A percentile compares a stretch with the other conserved stretches of the same genome.
Evolutionary conservation across 768 basidiomycete genomes (phyloP).

Genomic region (Trametes coccinea): DNA sequence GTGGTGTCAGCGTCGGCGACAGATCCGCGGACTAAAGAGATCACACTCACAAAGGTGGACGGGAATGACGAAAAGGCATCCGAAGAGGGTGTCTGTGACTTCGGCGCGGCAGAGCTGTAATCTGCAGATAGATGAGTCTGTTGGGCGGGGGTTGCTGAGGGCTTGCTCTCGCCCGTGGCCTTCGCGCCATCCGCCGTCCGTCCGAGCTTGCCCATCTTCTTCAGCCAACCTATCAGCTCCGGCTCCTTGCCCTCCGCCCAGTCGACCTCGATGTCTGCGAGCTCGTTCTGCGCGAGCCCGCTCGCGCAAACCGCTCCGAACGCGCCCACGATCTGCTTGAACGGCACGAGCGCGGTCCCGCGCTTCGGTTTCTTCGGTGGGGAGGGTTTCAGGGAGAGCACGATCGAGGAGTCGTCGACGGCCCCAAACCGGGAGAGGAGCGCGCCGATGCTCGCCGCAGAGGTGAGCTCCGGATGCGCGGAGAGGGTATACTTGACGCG

Average conservation of each 20-base stretch:
- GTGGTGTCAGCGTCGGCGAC: not conserved
- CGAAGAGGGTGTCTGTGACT: conserved; percentile 20
- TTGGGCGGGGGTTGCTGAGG: not conserved
- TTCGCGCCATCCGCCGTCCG: not conserved
- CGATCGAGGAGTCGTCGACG: conserved; percentile 63
- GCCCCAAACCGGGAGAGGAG: conserved; percentile 64
- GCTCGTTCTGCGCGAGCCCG: conserved; percentile 48
- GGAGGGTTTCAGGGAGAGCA: conserved; percentile 62
- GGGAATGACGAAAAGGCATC: conserved; percentile 67
- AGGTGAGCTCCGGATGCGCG: conserved; percentile 57
- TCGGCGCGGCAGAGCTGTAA: not conserved
- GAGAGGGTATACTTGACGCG: conserved; percentile 68
- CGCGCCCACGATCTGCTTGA: conserved; percentile 73
- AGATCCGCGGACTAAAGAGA: not conserved
- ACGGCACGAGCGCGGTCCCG: conserved; percentile 73
- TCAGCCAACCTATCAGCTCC: conserved; percentile 68
- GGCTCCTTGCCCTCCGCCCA: conserved; percentile 82
- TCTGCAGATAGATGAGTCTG: not conserved
- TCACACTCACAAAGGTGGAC: conserved; percentile 47
- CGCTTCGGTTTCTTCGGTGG: conserved; percentile 60
- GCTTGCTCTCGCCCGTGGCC: not conserved
- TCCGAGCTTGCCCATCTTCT: conserved; percentile 40
- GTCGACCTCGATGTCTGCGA: conserved; percentile 63
- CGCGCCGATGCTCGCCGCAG: conserved; percentile 45
- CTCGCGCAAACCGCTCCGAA: conserved; percentile 73